phyloP scores from a whole-genome alignment of 2,329 filamentous ascomycete genomes.

The Trichophyton verrucosum region DNA sequence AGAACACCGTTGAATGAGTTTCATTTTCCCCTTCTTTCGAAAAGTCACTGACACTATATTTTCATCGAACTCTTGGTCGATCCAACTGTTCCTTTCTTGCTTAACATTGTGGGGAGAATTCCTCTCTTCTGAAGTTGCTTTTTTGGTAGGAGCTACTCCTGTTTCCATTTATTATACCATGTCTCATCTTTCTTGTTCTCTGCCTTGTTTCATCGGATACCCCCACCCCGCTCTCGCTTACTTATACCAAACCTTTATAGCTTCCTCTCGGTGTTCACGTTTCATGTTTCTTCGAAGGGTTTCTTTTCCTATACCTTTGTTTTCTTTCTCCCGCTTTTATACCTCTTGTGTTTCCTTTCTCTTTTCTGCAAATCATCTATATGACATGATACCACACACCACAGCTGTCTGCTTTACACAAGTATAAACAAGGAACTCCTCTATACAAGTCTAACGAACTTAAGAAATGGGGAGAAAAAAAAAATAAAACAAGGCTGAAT shows the following conservation, averaged over 20 bases:
- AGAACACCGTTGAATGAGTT: not conserved
- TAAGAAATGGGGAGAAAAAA: not conserved
- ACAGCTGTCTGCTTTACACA: constrained; percentile 1
- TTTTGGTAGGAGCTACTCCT: constrained; percentile 1
- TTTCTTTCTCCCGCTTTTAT: constrained; percentile 24
- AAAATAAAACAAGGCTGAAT: not conserved
- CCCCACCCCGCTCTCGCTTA: constrained; percentile 22
- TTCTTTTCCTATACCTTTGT: constrained; percentile 12
- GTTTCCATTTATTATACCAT: not conserved
- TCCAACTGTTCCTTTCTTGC: constrained; percentile 1
- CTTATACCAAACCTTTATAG: constrained; percentile 4
- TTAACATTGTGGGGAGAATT: not conserved
- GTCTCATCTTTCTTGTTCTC: not conserved
- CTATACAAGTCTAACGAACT: constrained; percentile 3
- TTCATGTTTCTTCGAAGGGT: not conserved
- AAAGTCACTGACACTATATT: not conserved
- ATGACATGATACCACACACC: constrained; percentile 2
- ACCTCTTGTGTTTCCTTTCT: constrained; percentile 17
- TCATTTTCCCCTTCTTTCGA: not conserved
- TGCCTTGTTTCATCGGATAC: constrained; percentile 4
- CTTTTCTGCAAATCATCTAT: not conserved
- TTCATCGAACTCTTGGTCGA: not conserved
- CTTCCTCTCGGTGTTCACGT: constrained; percentile 5
- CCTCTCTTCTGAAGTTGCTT: not conserved
- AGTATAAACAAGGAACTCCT: constrained; percentile 1